Base-by-base conservation (phyloP, 331 rosid genomes). In the Quercus tomentella region DNA sequence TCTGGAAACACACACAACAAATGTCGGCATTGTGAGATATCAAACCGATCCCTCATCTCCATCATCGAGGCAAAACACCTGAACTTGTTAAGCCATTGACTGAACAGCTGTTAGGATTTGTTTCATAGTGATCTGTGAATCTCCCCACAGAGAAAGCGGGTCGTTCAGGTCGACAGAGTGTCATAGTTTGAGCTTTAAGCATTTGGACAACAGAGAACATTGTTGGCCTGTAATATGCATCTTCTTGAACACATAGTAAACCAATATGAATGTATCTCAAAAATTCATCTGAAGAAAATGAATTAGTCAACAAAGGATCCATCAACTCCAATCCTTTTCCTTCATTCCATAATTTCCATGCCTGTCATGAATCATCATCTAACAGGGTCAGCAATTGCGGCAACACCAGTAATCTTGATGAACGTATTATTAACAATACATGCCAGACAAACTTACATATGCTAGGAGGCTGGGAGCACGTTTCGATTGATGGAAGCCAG, bases 161-260 rank as follows among this genome's bases (percentile, higher is more conserved):
- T 35, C 71, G 75, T 22, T 60, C 75, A 8, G 89, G 89, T 1
- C 5, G n/a, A 1, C 78, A 76, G 6, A 86, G 84, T 70, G 73
- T 20, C 70, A 26, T 26, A 41, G 76, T 75, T 52, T 87, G 85
- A 75, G 82, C 82, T 69, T 43, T 86, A 51, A 86, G 83, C 82
- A 82, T 87, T 35, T 77, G 67, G 23, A 82, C 84, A 61, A 86
- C 81, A 73, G 30, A 54, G 45, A 86, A 80, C 82, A 86, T 86
- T 57, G 76, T 86, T 21, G 86, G 89, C 56, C 84, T 86, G 55
- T 86, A 77, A 67, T 82, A 72, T 80, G 86, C 78, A 76, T 86
- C 86, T 73, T 79, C 84, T 82, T 86, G 86, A 7, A 82, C 82
- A 80, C 86, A 82, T 54, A 82, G 30, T 9, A 86, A 76, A 0